A percentile compares a stretch with the other conserved stretches of the same genome.
Conservation (phyloP, 83 land plant species). For the Picea abies region DNA sequence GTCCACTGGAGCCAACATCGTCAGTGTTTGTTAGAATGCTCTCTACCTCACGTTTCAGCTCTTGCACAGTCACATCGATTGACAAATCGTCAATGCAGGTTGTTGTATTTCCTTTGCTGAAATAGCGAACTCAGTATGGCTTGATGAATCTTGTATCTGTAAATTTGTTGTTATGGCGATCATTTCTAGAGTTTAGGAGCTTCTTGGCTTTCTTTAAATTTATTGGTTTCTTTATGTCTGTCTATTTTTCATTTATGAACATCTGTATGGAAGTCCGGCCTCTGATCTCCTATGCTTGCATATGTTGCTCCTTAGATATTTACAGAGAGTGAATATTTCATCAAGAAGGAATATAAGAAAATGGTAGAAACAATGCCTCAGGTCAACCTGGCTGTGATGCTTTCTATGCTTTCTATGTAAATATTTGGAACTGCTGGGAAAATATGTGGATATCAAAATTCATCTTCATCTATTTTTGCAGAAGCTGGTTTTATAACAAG, state of each 20-base stretch:
- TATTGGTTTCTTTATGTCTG: neutral
- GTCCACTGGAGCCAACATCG: conserved; percentile 9
- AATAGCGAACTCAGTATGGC: neutral
- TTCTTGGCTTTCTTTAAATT: neutral
- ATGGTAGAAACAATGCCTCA: neutral
- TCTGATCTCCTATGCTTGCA: neutral
- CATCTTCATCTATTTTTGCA: neutral
- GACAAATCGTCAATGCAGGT: conserved; percentile 13
- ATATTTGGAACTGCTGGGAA: neutral
- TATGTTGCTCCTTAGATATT: neutral
- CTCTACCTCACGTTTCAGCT: conserved; percentile 2
- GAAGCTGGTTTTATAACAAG: neutral
- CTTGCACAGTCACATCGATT: conserved; percentile 9
- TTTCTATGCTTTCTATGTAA: conserved; percentile 1
- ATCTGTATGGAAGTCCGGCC: neutral
- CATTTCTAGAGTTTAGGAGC: too few species aligned
- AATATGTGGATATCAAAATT: neutral
- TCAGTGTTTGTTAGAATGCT: neutral
- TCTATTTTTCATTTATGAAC: neutral
- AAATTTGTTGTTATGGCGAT: neutral
- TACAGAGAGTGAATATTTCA: neutral
- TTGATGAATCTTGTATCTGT: neutral
- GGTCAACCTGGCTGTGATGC: neutral
- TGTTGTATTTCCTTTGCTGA: neutral
- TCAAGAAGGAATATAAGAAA: conserved; percentile 7